Evolutionary conservation across 2,329 filamentous ascomycete genomes (phyloP).

Genomic region (Colletotrichum tofieldiae): DNA sequence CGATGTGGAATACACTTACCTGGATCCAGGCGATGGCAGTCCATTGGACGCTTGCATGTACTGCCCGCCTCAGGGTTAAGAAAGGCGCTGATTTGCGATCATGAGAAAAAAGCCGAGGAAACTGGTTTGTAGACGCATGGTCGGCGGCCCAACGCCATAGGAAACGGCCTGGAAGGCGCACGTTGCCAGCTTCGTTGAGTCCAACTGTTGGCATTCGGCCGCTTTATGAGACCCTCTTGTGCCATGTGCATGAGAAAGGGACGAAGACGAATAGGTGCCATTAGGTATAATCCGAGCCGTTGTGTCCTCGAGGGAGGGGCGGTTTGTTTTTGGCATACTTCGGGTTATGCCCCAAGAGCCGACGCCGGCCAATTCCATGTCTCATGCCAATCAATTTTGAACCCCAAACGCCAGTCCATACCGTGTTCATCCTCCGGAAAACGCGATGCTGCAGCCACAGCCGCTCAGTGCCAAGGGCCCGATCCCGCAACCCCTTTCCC

Average conservation of each 20-base stretch:
- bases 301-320: neutral
- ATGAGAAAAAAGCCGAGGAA: neutral
- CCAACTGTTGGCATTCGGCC: too few relatives aligned
- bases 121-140: neutral
- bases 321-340: neutral
- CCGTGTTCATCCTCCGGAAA: neutral
- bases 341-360: neutral
- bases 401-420: neutral
- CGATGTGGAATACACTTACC: neutral
- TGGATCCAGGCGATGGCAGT: neutral
- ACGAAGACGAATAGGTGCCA: too few relatives aligned
- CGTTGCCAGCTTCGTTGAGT: too few relatives aligned
- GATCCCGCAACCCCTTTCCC: slow-evolving; percentile 21
- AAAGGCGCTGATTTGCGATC: neutral
- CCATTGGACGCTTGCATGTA: neutral
- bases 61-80: neutral
- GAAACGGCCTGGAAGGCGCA: too few relatives aligned
- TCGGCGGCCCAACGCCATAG: too few relatives aligned
- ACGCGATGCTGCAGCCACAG: neutral
- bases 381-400: neutral
- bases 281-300: too few relatives aligned
- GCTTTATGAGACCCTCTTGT: too few relatives aligned
- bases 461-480: neutral
- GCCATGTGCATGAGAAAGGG: too few relatives aligned
- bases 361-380: neutral